These are phyloP conservation scores for Pestalotiopsis sp. DNA, from an alignment of 2,329 filamentous ascomycete species.

Conservation along the genomic window DNA sequence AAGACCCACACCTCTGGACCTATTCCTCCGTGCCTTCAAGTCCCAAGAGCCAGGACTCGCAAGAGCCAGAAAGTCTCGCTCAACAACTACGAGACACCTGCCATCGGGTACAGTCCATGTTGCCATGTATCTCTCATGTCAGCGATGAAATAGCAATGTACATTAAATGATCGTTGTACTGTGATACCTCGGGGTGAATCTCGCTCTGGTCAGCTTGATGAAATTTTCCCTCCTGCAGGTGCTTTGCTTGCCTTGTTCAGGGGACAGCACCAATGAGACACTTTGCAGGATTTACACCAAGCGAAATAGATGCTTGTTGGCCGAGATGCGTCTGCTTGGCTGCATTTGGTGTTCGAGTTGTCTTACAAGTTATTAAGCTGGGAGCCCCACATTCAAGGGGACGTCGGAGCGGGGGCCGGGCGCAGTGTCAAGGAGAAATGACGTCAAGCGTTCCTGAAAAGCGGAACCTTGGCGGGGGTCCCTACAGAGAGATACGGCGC, in stretches of 20 bases:
- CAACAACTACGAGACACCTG: too few relatives aligned
- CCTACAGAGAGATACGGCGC: background rate
- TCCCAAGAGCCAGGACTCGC: too few relatives aligned
- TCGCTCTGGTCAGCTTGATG: background rate
- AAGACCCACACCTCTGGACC: too few relatives aligned
- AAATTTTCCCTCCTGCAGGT: background rate
- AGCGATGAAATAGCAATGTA: too few relatives aligned
- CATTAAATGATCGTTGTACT: background rate
- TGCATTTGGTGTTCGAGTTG: background rate
- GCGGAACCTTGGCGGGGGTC: slow-evolving; percentile 9
- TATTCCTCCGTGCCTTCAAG: too few relatives aligned
- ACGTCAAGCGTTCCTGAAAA: slow-evolving; percentile 12
- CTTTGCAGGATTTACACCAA: background rate
- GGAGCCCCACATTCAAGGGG: too few relatives aligned
- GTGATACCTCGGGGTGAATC: background rate
- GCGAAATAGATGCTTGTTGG: background rate
- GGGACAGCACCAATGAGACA: background rate
- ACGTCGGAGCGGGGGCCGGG: background rate
- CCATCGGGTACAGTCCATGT: too few relatives aligned
- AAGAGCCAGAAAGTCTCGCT: too few relatives aligned
- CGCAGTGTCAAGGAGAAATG: background rate
- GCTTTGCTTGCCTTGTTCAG: background rate
- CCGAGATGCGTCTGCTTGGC: background rate
- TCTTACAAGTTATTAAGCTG: too few relatives aligned
- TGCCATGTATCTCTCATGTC: too few relatives aligned